Evolutionary conservation across 805 yeast species (phyloP), one percentile per base, ranked within the genome.

Genomic region (Starmera caribaea): DNA sequence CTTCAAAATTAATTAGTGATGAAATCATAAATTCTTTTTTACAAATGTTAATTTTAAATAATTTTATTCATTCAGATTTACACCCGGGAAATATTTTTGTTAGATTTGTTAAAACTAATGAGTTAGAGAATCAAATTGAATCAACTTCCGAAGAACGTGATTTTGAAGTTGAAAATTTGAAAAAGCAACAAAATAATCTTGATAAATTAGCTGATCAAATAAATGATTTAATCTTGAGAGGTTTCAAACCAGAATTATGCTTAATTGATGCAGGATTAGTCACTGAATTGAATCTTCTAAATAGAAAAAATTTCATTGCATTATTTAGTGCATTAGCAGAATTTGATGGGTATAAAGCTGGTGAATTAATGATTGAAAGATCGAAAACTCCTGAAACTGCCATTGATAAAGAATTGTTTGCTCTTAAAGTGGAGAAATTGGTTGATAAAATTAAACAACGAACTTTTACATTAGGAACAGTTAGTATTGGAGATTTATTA

Each of bases 71-170:
- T 58, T 90, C 97, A 0, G 99, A 92, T 62, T 67, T 92, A 43
- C 99, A 92, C 50, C 97, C 98, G 0, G 99, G 99, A 4, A 92
- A 92, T 58, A 85, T 92, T 54, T 75, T 88, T 68, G 74, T 86
- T 8, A 63, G 86, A 36, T 79, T 84, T 50, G 69, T 79, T 48
- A 76, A 76, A 48, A 70, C 63, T 3, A 58, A 63, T 43, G 59
- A 51, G 27, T 41, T 56, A 17, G 57, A 50, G 12, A 57, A 58
- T 2, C 53, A 57, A 37, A 46, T 55, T 2, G 37, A 50, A 8
- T 54, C 64, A 1, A 37, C 41, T 4, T 43, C 40, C n/a, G 11
- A 27, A 11, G 43, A 49, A 21, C 44, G 54, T 6, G 55, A 56
- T 39, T 39, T 41, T 8, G 55, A 54, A 12, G 51, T 55, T 7